Evolutionary conservation across 2,329 filamentous ascomycete genomes (phyloP).

Genomic region (Stromatinia cepivora): DNA sequence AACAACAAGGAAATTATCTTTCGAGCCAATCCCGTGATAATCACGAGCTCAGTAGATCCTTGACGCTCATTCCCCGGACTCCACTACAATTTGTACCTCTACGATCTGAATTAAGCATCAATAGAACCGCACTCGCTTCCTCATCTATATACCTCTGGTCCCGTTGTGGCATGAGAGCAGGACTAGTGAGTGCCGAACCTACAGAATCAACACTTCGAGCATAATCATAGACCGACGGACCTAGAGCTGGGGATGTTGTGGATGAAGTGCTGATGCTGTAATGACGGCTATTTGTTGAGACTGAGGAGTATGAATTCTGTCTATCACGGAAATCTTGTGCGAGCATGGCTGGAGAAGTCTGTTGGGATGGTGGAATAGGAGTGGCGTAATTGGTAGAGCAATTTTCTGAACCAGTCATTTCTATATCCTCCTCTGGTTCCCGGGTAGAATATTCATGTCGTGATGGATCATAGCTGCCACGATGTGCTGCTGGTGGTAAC

Average conservation of each 20-base stretch:
- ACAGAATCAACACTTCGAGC: conserved; percentile 42
- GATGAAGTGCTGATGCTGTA: conserved; percentile 51
- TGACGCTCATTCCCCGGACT: conserved; percentile 53
- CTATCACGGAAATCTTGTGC: conserved; percentile 49
- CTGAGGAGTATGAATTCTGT: conserved; percentile 54
- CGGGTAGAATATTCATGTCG: conserved; percentile 48
- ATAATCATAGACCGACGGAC: conserved; percentile 50
- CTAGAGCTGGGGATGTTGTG: conserved; percentile 60
- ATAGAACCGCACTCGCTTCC: conserved; percentile 75
- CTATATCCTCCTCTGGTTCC: conserved; percentile 50
- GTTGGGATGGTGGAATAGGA: conserved; percentile 34
- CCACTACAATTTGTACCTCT: conserved; percentile 40
- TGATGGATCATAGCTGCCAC: conserved; percentile 30
- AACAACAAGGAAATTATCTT: neutral
- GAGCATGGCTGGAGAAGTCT: conserved; percentile 53
- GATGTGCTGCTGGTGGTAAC: conserved; percentile 30
- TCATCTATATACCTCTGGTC: conserved; percentile 59
- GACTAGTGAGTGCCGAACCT: conserved; percentile 59
- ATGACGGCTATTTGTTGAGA: conserved; percentile 51
- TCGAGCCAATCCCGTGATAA: neutral
- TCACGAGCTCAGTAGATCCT: conserved; percentile 54
- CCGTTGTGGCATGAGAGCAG: conserved; percentile 54
- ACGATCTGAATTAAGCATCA: conserved; percentile 85
- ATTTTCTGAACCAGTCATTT: conserved; percentile 58
- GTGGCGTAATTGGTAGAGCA: conserved; percentile 50